Base-by-base conservation (phyloP, 139 green algal genomes). In the Chlorella ohadii region DNA sequence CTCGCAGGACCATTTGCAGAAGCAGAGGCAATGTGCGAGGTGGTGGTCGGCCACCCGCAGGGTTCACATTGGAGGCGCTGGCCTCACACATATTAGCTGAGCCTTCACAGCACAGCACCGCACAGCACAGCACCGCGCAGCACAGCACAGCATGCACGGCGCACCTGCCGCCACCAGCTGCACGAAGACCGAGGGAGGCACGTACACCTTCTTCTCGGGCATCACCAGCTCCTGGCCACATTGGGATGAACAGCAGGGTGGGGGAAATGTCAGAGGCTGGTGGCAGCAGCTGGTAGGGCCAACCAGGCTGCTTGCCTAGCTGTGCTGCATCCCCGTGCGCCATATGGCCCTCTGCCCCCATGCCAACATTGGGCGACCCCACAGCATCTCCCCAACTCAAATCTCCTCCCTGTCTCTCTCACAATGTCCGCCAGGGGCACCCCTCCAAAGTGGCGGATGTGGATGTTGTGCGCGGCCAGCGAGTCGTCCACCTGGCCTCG, bases 341-440 rank as follows among this genome's bases (percentile, higher is more conserved):
- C n/a, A n/a, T n/a, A n/a, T n/a, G n/a, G n/a, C n/a, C n/a, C n/a
- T n/a, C n/a, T n/a, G n/a, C n/a, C n/a, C n/a, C n/a, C n/a, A n/a
- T n/a, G n/a, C n/a, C n/a, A n/a, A n/a, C n/a, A n/a, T n/a, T n/a
- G n/a, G n/a, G n/a, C n/a, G n/a, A n/a, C n/a, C 20, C 12, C 25
- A 16, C 27, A 31, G 59, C 59, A 66, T 33, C 44, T 9, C 44
- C 44, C 44, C 9, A 51, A 9, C 44, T 9, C 44, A 51, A 16
- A 51, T n/a, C 44, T 51, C 6, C 44, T 51, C 59, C 59, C 63
- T 1, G 17, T n/a, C n/a, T n/a, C n/a, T n/a, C 68, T 9, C 72
- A 65, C 72, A 47, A 79, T 47, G 44, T 79, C 72, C 11, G 72
- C 72, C 72, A 79, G 72, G 16, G 72, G 72, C 25, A 79, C 61